Base-by-base conservation (phyloP, 306 rosid species). In the Prunus salicina region DNA sequence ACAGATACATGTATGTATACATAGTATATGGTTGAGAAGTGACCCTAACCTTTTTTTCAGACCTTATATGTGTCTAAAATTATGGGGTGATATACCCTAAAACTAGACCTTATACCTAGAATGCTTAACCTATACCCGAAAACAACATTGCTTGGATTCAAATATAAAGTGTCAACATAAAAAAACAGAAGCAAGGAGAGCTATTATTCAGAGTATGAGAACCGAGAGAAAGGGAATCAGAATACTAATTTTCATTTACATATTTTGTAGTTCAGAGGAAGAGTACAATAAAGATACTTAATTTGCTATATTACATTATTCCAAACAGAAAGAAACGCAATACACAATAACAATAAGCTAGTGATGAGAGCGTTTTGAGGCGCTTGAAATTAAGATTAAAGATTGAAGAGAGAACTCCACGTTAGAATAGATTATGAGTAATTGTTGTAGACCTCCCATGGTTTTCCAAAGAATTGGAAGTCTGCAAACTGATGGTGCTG, bases 401-500 rank as follows among this genome's bases (percentile, higher is more conserved):
- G 10, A 24, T 22, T 74, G 47, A 46, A 47, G 62, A 63, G 69
- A 61, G 69, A 16, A 62, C 30, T 50, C 77, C 60, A 19, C 51
- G 43, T 72, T 46, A 76, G 76, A 80, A 70, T 73, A 45, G 72
- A 50, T 63, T 85, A 76, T 82, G 78, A 75, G 58, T 22, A 22
- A 56, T 76, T 84, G 92, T 70, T 80, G 88, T 63, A 83, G 73
- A 55, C 82, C 74, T 89, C 90, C 96, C 92, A 90, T 75, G 58
- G 53, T 79, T 85, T 82, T 51, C 89, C 88, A 71, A 78, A 62
- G 75, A 85, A 58, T 69, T 84, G 88, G 71, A 84, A 73, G 77
- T 89, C 90, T 67, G 73, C 85, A 83, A 84, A 89, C 75, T 86
- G 91, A 46, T 89, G 86, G 91, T 88, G 87, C 97, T 89, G 91